phyloP scores from a whole-genome alignment of 768 basidiomycete species.

The Trametes cingulata region DNA sequence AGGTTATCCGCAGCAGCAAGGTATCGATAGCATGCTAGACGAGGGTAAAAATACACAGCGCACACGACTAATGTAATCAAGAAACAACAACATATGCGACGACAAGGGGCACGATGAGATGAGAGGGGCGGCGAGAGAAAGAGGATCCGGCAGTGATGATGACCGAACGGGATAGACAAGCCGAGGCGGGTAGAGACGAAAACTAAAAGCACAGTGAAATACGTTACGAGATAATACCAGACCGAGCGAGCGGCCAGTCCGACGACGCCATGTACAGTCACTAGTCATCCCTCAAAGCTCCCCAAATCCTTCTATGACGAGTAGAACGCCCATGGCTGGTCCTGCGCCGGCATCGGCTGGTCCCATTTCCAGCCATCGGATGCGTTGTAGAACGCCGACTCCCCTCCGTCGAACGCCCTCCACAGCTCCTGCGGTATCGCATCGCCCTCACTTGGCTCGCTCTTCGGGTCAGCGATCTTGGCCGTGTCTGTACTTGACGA shows the following conservation, averaged over 20 bases:
- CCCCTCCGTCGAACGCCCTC: slow-evolving; percentile 76
- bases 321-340: slow-evolving; percentile 76
- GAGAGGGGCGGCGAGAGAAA: not conserved
- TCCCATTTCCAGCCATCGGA: slow-evolving; percentile 73
- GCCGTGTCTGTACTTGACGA: slow-evolving; percentile 46
- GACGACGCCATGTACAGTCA: not conserved
- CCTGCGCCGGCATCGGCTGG: slow-evolving; percentile 59
- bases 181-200: not conserved
- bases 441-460: slow-evolving; percentile 52
- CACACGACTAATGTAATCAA: slow-evolving; percentile 30
- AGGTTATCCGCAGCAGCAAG: slow-evolving; percentile 19
- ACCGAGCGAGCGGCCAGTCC: slow-evolving; percentile 14
- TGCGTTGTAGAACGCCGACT: slow-evolving; percentile 62
- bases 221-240: slow-evolving; percentile 25
- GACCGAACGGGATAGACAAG: not conserved
- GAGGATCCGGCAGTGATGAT: slow-evolving; percentile 12
- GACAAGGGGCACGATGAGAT: slow-evolving; percentile 18
- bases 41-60: slow-evolving; percentile 34
- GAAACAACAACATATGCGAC: slow-evolving; percentile 34
- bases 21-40: slow-evolving; percentile 32
- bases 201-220: slow-evolving; percentile 23
- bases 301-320: slow-evolving; percentile 41
- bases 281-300: not conserved
- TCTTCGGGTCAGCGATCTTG: slow-evolving; percentile 40
- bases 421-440: slow-evolving; percentile 58